A percentile compares a stretch with the other conserved stretches of the same genome.
These are phyloP conservation scores for Hymenoscyphus albidus DNA, from an alignment of 2,329 filamentous ascomycete species.

Conservation along the genomic window DNA sequence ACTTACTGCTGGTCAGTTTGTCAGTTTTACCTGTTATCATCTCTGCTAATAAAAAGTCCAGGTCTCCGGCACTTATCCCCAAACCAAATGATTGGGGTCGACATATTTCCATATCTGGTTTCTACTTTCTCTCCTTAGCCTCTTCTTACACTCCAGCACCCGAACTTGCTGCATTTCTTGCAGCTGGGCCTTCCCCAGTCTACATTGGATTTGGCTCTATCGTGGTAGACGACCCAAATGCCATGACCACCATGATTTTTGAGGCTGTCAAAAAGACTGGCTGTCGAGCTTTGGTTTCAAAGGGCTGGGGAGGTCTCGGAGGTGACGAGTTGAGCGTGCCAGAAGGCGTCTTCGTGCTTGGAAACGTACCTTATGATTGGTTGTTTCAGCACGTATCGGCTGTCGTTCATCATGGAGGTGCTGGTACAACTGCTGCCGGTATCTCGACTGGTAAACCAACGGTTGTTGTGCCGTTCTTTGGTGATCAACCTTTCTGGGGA, in stretches of 20 bases:
- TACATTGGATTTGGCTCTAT: constrained; percentile 85
- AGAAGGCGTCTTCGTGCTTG: constrained; percentile 75
- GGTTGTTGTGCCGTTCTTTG: constrained; percentile 81
- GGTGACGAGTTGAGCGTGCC: constrained; percentile 67
- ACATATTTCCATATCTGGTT: constrained; percentile 70
- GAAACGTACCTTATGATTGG: constrained; percentile 87
- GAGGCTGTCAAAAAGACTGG: constrained; percentile 64
- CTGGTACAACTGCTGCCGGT: constrained; percentile 84
- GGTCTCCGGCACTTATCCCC: constrained; percentile 71
- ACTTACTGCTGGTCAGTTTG: constrained; percentile 75
- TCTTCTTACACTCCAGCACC: constrained; percentile 62
- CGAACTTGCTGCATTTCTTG: constrained; percentile 63
- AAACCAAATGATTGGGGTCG: constrained; percentile 73
- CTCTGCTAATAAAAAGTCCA: constrained; percentile 19
- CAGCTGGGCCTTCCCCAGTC: constrained; percentile 65
- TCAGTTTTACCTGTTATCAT: too few species aligned
- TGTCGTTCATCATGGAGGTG: constrained; percentile 84
- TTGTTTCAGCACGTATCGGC: constrained; percentile 75
- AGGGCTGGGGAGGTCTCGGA: constrained; percentile 84
- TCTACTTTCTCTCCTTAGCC: constrained; percentile 69
- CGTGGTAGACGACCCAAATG: constrained; percentile 71
- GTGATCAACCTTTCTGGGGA: constrained; percentile 81
- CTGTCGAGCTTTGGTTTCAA: constrained; percentile 76
- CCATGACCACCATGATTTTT: constrained; percentile 67
- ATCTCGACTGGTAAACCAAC: constrained; percentile 77